phyloP scores from a whole-genome alignment of 805 yeast genomes.

The Candida mattraensis region DNA sequence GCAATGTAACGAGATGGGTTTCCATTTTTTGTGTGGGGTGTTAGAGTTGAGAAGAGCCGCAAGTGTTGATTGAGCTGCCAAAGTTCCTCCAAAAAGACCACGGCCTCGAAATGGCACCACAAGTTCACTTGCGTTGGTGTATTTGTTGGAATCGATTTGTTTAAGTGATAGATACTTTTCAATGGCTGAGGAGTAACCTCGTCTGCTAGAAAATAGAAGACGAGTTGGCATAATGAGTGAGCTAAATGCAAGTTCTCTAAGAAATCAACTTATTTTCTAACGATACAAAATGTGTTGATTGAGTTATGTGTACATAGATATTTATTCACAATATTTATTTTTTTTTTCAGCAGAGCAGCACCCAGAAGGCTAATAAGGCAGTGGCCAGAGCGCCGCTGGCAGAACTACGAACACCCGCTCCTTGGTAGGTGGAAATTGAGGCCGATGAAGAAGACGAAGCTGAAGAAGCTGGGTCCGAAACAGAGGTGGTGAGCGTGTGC shows the following conservation, averaged over 20 bases:
- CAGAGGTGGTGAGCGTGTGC: constrained; percentile 7
- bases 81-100: constrained; percentile 72
- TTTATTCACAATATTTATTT: too few species aligned
- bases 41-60: constrained; percentile 58
- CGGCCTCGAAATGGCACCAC: constrained; percentile 53
- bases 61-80: constrained; percentile 62
- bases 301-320: too few species aligned
- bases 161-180: constrained; percentile 27
- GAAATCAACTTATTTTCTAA: too few species aligned
- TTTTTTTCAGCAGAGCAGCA: constrained; percentile 12
- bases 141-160: constrained; percentile 22
- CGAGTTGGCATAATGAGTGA: too few species aligned
- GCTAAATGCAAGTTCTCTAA: too few species aligned
- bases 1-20: constrained; percentile 62
- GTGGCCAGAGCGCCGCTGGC: constrained; percentile 12
- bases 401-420: constrained; percentile 18
- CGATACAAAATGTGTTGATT: too few species aligned
- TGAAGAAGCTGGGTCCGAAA: constrained; percentile 1
- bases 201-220: too few species aligned
- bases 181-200: too few species aligned
- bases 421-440: constrained; percentile 28
- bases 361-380: constrained; percentile 9
- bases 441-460: constrained; percentile 5
- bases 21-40: constrained; percentile 33
- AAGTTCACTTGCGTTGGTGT: constrained; percentile 26